Evolutionary conservation across 2,329 filamentous ascomycete species (phyloP), one percentile per base, ranked within the genome.

Genomic region (Ophiosphaerella korrae): DNA sequence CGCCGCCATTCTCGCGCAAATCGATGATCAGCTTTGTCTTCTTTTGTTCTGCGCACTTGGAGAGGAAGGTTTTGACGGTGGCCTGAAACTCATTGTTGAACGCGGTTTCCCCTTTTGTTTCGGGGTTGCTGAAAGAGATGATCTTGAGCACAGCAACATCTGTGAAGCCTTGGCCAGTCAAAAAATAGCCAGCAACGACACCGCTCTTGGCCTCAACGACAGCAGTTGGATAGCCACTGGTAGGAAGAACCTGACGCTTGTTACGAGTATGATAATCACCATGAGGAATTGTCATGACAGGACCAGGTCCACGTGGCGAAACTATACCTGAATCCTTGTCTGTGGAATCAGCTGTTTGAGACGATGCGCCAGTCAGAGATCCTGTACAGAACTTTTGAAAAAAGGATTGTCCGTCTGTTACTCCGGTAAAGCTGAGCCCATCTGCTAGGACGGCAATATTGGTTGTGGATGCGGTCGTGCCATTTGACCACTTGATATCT

Each of bases 21-120:
- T 89, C 86, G 50, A 89, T 80, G 33, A 88, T 75, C 2, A 89
- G 73, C 61, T 82, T 85, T 34, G 74, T 79, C 64, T 83, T 84
- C 2, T 77, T 75, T 7, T 74, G 72, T 0, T 64, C 54, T 31
- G 77, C 75, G 26, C 77, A 77, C 18, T 74, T 64, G 0, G 69
- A 63, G 8, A 85, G 66, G 55, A 85, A 80, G 0, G 71, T 47
- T 8, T 71, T 45, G 2, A 71, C 53, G 34, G 64, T 55, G 31
- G 65, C 58, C 48, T 76, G 77, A 14, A 70, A 66, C 21, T 59
- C 59, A 29, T 52, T 57, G 14, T 46, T 52, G 45, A 48, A 58
- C 4, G 50, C 52, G 1, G 55, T 52, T 11, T 53, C 56, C 7
- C 53, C 47, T n/a, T 23, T 42, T 1, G 29, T 5, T 7, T 33